Evolutionary conservation across 306 rosid genomes (phyloP), one percentile per base, ranked within the genome.

Genomic region (Fragaria iinumae): DNA sequence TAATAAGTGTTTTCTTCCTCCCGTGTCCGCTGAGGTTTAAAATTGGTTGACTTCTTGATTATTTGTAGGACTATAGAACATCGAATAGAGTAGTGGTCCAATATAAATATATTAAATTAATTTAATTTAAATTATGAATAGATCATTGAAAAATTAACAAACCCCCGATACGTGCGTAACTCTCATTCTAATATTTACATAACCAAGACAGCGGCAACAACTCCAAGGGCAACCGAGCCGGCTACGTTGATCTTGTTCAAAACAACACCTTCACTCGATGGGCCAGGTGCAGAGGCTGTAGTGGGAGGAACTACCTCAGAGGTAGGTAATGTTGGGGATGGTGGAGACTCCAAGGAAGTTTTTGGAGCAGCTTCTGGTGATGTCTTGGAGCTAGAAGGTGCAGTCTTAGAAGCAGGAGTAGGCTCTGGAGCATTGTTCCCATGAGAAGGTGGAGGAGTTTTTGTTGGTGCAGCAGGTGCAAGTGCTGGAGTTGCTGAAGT

Each of bases 211-310:
- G 78, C 73, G 3, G 83, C 87, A 38, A 59, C 67, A 36, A 87
- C 67, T 8, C 49, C 89, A 9, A 76, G 63, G 48, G 87, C 85
- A 29, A 76, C 17, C 55, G 82, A 68, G 55, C 90, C 90, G 36
- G 71, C 50, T 32, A 69, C 50, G 29, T 82, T 16, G 43, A 84
- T 49, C 0, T 79, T 27, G n/a, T 76, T 20, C 1, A 76, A 38
- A 55, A 34, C 80, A 13, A 77, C 84, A 3, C 67, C 69, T 14
- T 27, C 56, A 0, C 5, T 27, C 20, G 57, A 52, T 3, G 83
- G 45, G 8, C 80, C 32, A 0, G 82, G 82, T 36, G 62, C 62
- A 55, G 21, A 14, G 41, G 44, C 48, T n/a, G 50, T 0, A 67
- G 49, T 38, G 16, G 71, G 71, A 67, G 71, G 10, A 18, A n/a